Base-by-base conservation (phyloP, 805 yeast species). In the Isabelozyma heimii region DNA sequence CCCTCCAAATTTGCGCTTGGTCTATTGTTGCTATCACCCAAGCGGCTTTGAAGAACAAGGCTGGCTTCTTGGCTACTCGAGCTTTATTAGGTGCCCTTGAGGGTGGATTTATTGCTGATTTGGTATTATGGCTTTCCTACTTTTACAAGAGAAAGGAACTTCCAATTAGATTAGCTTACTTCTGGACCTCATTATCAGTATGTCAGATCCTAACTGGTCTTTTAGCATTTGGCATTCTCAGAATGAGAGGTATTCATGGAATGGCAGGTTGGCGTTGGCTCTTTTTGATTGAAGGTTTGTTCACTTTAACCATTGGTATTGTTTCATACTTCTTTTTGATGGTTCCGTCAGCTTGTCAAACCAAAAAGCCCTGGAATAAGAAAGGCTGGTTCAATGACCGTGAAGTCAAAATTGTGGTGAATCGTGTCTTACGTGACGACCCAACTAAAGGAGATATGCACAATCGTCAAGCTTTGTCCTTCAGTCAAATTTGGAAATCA, bases 61-160 rank as follows among this genome's bases (percentile, higher is more conserved):
- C 70, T 1, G 73, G 80, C 0, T 83, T 81, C 52, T 70, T 65
- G 48, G 70, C 68, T 8, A 73, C 82, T 4, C 68, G 88, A 51
- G 77, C 78, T 0, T 66, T 82, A 5, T 58, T 83, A 40, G 89
- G 86, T 1, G 57, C 76, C 3, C 61, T 80, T n/a, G 84, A 85
- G 61, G 89, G 89, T 48, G 89, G 90, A 0, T 84, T 84, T 50
- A 84, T 86, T 47, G 84, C 87, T 33, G 89, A 84, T 55, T 66
- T 79, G 33, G 75, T 80, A 47, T 65, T 84, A 43, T 85, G 85
- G 82, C 67, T 85, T 62, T 78, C 85, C 1, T 85, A 84, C 63
- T 85, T 84, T 65, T 86, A 80, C 66, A 85, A 82, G 8, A 59
- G 78, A 28, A 62, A 70, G 27, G 90, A 86, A 62, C 69, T 85